Conservation (phyloP, 2,329 filamentous ascomycete species). For the Pestalotiopsis sp. region DNA sequence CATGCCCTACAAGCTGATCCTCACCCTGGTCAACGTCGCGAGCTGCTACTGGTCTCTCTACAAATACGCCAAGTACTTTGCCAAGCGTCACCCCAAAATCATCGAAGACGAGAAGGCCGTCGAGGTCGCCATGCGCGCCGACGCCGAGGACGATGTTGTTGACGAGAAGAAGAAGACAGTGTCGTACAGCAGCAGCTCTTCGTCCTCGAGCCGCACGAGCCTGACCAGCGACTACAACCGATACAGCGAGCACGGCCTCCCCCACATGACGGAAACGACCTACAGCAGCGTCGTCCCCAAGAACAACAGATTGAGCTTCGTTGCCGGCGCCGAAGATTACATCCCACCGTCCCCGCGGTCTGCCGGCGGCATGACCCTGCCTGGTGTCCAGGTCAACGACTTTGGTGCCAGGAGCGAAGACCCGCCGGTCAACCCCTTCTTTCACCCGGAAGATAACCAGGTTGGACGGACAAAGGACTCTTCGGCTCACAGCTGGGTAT, state of each 20-base stretch:
- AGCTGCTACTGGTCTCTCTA: slow-evolving; percentile 41
- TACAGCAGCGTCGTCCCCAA: not conserved
- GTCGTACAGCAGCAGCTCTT: not conserved
- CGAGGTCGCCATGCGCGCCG: slow-evolving; percentile 19
- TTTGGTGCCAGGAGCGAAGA: not conserved
- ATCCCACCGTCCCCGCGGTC: not conserved
- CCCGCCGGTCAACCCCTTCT: not conserved
- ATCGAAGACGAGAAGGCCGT: slow-evolving; percentile 40
- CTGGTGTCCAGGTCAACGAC: not conserved
- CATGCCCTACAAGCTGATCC: slow-evolving; percentile 43
- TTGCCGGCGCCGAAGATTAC: not conserved
- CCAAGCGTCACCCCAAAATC: slow-evolving; percentile 47
- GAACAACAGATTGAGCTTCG: slow-evolving; percentile 3
- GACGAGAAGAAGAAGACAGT: slow-evolving; percentile 4
- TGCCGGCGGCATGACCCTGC: not conserved
- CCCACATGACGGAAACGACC: not conserved
- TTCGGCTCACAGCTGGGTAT: not conserved
- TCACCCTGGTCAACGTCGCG: slow-evolving; percentile 45
- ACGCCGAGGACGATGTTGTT: slow-evolving; percentile 14
- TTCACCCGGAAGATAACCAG: not conserved
- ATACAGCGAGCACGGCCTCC: not conserved
- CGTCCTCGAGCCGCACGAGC: not conserved
- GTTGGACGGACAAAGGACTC: not conserved
- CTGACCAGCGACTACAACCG: not conserved
- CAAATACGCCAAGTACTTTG: slow-evolving; percentile 48